phyloP scores from a whole-genome alignment of 2,329 filamentous ascomycete species.

The Neoarthrinium moseri region DNA sequence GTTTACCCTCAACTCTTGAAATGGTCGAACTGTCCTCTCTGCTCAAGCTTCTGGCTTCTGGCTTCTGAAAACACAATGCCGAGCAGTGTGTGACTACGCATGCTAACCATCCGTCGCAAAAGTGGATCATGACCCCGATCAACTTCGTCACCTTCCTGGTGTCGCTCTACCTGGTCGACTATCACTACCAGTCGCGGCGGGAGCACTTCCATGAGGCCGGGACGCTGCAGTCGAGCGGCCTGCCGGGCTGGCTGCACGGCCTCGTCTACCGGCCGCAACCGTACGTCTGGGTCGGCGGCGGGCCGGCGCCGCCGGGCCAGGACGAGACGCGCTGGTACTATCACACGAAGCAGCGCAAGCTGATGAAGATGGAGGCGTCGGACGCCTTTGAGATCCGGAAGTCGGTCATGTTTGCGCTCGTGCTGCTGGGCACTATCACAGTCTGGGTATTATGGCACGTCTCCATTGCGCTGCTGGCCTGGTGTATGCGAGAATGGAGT shows the following conservation, averaged over 20 bases:
- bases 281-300: constrained; percentile 30
- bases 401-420: constrained; percentile 51
- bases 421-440: constrained; percentile 18
- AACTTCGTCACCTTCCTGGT: constrained; percentile 64
- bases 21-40: not conserved
- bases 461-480: too few species aligned
- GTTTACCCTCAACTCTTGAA: too few species aligned
- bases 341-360: constrained; percentile 56
- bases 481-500: not conserved
- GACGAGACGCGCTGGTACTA: constrained; percentile 42
- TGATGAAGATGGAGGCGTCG: constrained; percentile 60
- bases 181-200: constrained; percentile 51
- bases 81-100: not conserved
- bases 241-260: constrained; percentile 40
- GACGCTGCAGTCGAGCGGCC: constrained; percentile 12
- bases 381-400: constrained; percentile 63
- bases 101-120: not conserved
- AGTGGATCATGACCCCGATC: constrained; percentile 60
- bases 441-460: constrained; percentile 29
- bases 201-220: constrained; percentile 12
- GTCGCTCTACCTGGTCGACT: constrained; percentile 63
- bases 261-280: constrained; percentile 39
- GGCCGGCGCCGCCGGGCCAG: constrained; percentile 6
- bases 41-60: not conserved
- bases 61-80: not conserved